Base-by-base conservation (phyloP, 495 filamentous ascomycete species). In the Bryoglossum gracile region DNA sequence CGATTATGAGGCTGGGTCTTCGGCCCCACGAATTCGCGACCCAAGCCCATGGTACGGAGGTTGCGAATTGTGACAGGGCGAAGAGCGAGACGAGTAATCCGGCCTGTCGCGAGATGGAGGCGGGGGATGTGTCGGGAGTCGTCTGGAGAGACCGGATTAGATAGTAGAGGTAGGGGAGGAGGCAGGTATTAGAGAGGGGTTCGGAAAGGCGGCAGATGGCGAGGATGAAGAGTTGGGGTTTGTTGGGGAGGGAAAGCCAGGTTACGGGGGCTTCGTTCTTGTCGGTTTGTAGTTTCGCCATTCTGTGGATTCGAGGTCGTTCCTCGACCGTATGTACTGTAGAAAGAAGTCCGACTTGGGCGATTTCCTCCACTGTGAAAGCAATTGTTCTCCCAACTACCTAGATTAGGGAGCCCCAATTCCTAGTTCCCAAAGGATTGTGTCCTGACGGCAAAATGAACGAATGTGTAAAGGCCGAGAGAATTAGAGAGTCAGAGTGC, bases 41-140 rank as follows among this genome's bases (percentile, higher is more conserved):
- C 25, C 68, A 64, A 11, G 84, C 88, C 86, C 86, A 92, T 48
- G 82, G 80, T 60, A 91, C 75, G 17, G 81, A 82, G 0, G 83
- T 85, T 17, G 83, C 53, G 54, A 82, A 79, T 60, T 90, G 86
- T 23, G 83, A 78, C 26, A 87, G 66, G 8, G 83, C 76, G 56
- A 90, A 90, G 18, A 53, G 69, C 57, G 40, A 72, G 40, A 43
- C 55, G 10, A 51, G 58, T 51, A 56, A 67, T 35, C 51, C 50
- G 2, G 47, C 50, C 18, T 50, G 50, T 13, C 46, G 51, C 8
- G 57, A 50, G 22, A 58, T 54, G 3, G 55, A 53, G 13, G 47
- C 55, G 1, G 50, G 46, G n/a, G 13, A 33, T 16, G 52, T 39
- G 37, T 54, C 43, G 13, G 52, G n/a, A 14, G 56, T 13, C 6